Evolutionary conservation across 2,329 filamentous ascomycete genomes (phyloP), one percentile per base, ranked within the genome.

Genomic region (Hymenoscyphus salicellus): DNA sequence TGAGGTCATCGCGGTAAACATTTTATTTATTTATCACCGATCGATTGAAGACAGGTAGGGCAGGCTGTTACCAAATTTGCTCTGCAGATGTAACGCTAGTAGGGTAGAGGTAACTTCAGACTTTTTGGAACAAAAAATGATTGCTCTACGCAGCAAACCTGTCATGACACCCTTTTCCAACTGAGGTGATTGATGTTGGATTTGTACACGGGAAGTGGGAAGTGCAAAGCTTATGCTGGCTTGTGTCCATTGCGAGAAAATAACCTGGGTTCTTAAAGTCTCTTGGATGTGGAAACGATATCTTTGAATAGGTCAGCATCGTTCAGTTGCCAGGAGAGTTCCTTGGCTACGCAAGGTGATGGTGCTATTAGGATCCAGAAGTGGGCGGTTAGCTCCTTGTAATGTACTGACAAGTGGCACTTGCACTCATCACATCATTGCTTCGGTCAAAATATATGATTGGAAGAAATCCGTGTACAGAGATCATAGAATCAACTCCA

Each of bases 1-100:
- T 55, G 28, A 56, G 60, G 46, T n/a, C 60, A 61, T 55, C 60
- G 60, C 49, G 60, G 60, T 41, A 61, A 61, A 36, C 10, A 23
- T 14, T 52, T 26, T 26, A 52, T 52, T 46, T 52, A 5, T 23
- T 26, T 26, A 23, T 14, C 46, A 20, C 20, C 46, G 3, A 23
- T 52, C 46, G 20, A 26, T 23, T 52, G 23, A 52, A 26, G 46
- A 26, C 7, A 3, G 46, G 46, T 14, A 20, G 46, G 46, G 46
- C 5, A 46, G 41, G 3, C 2, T 46, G 17, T 20, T 46, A 46
- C 16, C 7, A 46, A 16, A 20, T 5, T 46, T 14, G n/a, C 20
- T 38, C 11, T 38, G 33, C 33, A 16, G 33, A 11, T 38, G 26
- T 26, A 49, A 23, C 23, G 5, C n/a, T 49, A 49, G 17, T 23